phyloP scores from a whole-genome alignment of 2,329 filamentous ascomycete species.

The Apiospora hydei region DNA sequence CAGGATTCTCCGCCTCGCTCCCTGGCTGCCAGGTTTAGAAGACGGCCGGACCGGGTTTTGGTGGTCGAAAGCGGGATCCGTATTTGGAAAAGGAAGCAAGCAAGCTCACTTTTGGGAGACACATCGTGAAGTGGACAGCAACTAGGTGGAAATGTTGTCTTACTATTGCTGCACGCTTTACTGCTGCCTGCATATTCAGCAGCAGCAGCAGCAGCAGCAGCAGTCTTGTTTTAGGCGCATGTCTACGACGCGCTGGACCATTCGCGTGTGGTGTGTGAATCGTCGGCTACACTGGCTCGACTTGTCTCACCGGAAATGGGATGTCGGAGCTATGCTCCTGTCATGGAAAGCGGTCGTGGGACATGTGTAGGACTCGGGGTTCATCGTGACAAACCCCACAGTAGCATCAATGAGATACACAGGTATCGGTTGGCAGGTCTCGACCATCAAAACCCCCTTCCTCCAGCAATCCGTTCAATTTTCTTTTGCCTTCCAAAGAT shows the following conservation, averaged over 20 bases:
- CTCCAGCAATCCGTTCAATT: background rate
- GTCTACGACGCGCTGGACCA: background rate
- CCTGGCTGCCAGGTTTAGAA: background rate
- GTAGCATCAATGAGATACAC: background rate
- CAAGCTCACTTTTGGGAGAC: background rate
- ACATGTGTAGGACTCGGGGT: background rate
- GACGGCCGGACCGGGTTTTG: conserved; percentile 3
- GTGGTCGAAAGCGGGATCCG: background rate
- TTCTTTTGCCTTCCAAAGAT: background rate
- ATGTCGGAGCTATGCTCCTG: conserved; percentile 18
- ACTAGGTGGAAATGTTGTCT: background rate
- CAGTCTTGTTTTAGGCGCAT: background rate
- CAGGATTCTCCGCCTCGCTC: conserved; percentile 6
- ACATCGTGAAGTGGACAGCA: conserved; percentile 4
- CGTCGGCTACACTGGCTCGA: conserved; percentile 12
- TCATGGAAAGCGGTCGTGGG: conserved; percentile 12
- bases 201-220: background rate
- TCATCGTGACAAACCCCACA: background rate
- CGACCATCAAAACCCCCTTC: background rate
- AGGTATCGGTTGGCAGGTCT: background rate
- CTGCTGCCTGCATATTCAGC: background rate
- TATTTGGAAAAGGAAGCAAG: background rate
- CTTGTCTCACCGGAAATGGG: conserved; percentile 14
- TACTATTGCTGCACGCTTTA: conserved; percentile 1
- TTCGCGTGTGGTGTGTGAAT: conserved; percentile 3